Percentiles rank a stretch among this genome's conserved stretches.
These are phyloP conservation scores for Eimeria necatrix DNA, from an alignment of 169 alveolate genomes.

Conservation along the genomic window DNA sequence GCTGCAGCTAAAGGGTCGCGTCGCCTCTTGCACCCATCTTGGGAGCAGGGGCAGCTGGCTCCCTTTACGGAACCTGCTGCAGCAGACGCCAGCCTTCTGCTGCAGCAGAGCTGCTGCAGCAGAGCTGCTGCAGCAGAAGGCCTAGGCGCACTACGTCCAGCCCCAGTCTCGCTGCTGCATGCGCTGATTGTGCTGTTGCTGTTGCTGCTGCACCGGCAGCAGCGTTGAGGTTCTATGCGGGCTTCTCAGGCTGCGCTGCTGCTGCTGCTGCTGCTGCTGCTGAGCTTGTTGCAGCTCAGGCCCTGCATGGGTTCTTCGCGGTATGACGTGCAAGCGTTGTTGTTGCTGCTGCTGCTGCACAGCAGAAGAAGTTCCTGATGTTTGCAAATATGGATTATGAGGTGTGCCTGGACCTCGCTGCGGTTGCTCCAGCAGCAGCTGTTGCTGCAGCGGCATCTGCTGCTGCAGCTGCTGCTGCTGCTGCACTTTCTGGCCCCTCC, in stretches of 20 bases:
- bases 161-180: background rate
- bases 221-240: background rate
- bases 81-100: too few relatives aligned
- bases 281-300: background rate
- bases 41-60: too few relatives aligned
- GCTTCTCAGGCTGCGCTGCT: background rate
- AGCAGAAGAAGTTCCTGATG: background rate
- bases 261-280: slow-evolving; percentile 42
- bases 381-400: background rate
- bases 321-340: background rate
- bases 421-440: background rate
- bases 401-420: background rate
- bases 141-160: background rate
- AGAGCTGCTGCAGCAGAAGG: too few relatives aligned
- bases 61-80: too few relatives aligned
- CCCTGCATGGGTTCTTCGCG: background rate
- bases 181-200: background rate
- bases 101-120: too few relatives aligned
- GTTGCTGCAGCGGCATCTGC: background rate
- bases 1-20: too few relatives aligned
- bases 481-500: background rate
- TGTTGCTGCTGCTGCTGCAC: slow-evolving; percentile 23
- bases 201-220: slow-evolving; percentile 4
- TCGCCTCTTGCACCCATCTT: too few relatives aligned
- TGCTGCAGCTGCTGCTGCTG: background rate